Conservation (phyloP, 352 stramenopile species). For the Pythium aphanidermatum region DNA sequence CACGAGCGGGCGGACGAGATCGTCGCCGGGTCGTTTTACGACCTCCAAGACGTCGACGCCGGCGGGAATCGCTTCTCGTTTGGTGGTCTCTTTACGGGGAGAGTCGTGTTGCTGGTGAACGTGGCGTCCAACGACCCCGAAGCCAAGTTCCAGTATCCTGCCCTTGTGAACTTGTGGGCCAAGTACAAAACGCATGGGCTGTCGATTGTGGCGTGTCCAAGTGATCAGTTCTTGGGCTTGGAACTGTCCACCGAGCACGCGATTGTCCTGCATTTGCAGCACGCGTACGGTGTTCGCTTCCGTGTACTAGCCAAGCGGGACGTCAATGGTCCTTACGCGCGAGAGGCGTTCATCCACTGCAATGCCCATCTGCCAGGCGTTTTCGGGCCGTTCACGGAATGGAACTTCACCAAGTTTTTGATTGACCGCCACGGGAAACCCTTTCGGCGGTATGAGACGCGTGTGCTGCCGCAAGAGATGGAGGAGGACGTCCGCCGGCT, state of each 20-base stretch:
- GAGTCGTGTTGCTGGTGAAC: constrained; percentile 67
- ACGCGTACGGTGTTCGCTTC: constrained; percentile 27
- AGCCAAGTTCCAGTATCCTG: constrained; percentile 66
- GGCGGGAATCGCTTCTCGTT: constrained; percentile 14
- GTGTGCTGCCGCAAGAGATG: constrained; percentile 23
- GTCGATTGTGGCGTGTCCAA: constrained; percentile 62
- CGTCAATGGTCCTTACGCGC: constrained; percentile 62
- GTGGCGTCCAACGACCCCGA: constrained; percentile 72
- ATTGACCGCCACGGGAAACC: constrained; percentile 34
- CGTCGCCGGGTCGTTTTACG: constrained; percentile 13
- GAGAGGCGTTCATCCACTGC: constrained; percentile 61
- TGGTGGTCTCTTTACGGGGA: constrained; percentile 22
- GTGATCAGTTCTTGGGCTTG: constrained; percentile 70
- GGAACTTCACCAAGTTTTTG: constrained; percentile 73
- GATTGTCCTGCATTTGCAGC: constrained; percentile 24
- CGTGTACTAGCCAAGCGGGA: constrained; percentile 46
- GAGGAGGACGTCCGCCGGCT: constrained; percentile 32
- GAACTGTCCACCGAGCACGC: constrained; percentile 36
- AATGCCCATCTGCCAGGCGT: constrained; percentile 34
- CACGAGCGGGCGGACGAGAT: constrained; percentile 1
- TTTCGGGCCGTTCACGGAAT: constrained; percentile 41
- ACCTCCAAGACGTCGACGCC: constrained; percentile 13
- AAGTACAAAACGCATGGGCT: constrained; percentile 41
- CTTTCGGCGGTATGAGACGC: constrained; percentile 36
- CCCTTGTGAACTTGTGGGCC: constrained; percentile 50